These are phyloP conservation scores for Zygosaccharomyces bisporus DNA, from an alignment of 805 yeast genomes.

Conservation along the genomic window DNA sequence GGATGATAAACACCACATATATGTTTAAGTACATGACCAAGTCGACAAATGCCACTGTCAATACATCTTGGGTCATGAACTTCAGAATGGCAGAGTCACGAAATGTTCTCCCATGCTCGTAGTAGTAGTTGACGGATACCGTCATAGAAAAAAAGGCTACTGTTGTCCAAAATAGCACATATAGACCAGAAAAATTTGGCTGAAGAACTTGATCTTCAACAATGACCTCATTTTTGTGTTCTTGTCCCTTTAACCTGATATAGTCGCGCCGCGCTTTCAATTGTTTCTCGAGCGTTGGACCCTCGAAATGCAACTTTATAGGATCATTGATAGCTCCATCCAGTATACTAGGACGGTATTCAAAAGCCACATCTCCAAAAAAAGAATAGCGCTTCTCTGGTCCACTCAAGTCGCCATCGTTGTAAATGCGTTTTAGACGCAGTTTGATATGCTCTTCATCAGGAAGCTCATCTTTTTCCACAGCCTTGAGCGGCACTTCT, in stretches of 20 bases:
- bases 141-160: constrained; percentile 53
- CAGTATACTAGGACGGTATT: constrained; percentile 45
- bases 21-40: constrained; percentile 64
- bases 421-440: constrained; percentile 20
- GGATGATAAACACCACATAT: constrained; percentile 60
- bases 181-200: constrained; percentile 67
- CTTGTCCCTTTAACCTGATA: constrained; percentile 7
- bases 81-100: constrained; percentile 50
- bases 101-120: constrained; percentile 39
- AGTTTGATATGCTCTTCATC: constrained; percentile 9
- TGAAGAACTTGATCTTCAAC: constrained; percentile 12
- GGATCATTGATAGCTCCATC: constrained; percentile 42
- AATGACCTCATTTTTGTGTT: constrained; percentile 10
- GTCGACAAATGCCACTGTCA: constrained; percentile 71
- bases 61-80: constrained; percentile 57
- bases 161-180: constrained; percentile 73
- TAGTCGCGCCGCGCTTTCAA: constrained; percentile 12
- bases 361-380: constrained; percentile 52
- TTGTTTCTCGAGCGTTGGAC: constrained; percentile 31
- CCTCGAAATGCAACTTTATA: constrained; percentile 27
- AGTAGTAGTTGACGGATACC: constrained; percentile 50
- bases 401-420: constrained; percentile 24
- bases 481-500: constrained; percentile 8
- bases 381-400: constrained; percentile 37
- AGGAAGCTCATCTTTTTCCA: constrained; percentile 1